These are phyloP conservation scores for Salix viminalis DNA, from an alignment of 345 rosid genomes.

Conservation along the genomic window DNA sequence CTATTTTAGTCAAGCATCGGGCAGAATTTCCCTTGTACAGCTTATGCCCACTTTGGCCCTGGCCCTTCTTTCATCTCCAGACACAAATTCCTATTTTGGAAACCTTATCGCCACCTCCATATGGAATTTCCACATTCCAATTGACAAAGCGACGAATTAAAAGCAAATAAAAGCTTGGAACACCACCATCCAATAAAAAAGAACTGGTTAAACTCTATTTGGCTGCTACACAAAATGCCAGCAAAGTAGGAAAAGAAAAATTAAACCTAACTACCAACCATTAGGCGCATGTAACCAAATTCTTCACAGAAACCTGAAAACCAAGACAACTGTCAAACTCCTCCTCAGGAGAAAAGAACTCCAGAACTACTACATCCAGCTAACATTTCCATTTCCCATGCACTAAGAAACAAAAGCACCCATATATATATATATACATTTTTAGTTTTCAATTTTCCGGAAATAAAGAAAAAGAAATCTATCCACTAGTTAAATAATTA, in stretches of 20 bases:
- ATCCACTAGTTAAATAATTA: neutral
- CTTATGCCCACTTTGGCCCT: neutral
- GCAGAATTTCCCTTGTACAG: neutral
- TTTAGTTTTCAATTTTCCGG: neutral
- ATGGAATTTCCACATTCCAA: neutral
- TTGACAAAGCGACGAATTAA: neutral
- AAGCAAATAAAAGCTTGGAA: neutral
- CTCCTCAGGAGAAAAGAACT: neutral
- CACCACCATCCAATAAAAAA: neutral
- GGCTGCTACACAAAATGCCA: neutral
- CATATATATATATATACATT: neutral
- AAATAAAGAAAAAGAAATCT: neutral
- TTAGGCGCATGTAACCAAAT: neutral
- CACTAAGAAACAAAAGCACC: neutral
- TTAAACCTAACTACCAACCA: neutral
- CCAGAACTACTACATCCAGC: neutral
- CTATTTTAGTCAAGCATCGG: constrained; percentile 9
- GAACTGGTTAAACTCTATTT: neutral
- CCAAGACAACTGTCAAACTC: neutral
- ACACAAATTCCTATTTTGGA: neutral
- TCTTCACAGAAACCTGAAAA: neutral
- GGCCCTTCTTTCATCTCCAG: constrained; percentile 2
- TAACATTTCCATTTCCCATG: neutral
- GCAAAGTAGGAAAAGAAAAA: neutral
- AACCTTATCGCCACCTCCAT: neutral